These are phyloP conservation scores for Venturia effusa DNA, from an alignment of 2,329 filamentous ascomycete genomes.

Conservation along the genomic window DNA sequence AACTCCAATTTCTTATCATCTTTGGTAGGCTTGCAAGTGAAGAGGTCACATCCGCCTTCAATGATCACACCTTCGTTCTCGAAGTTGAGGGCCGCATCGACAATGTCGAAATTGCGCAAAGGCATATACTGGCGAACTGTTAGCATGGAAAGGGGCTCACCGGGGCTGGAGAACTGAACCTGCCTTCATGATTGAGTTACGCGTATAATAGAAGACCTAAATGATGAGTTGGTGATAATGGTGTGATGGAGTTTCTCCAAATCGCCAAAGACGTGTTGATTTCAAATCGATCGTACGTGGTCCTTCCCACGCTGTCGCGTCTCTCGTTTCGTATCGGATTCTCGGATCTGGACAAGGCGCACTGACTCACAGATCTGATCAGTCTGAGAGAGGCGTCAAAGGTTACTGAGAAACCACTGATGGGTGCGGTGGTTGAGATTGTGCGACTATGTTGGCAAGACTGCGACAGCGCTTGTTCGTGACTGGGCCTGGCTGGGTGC, in stretches of 20 bases:
- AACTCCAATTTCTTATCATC: constrained; percentile 96
- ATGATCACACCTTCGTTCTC: constrained; percentile 88
- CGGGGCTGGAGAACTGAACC: constrained; percentile 11
- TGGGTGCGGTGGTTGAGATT: constrained; percentile 1
- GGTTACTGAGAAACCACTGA: constrained; percentile 16
- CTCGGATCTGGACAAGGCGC: constrained; percentile 10
- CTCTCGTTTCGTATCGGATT: background rate
- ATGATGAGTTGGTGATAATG: background rate
- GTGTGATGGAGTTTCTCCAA: background rate
- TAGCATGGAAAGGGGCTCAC: background rate
- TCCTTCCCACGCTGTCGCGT: background rate
- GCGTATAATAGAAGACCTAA: background rate
- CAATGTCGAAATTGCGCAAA: constrained; percentile 79
- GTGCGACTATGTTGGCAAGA: background rate
- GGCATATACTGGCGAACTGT: constrained; percentile 63
- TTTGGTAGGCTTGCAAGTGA: constrained; percentile 92
- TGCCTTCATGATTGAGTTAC: constrained; percentile 27
- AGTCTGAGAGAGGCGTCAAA: constrained; percentile 15
- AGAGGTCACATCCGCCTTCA: constrained; percentile 87
- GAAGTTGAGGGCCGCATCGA: constrained; percentile 90
- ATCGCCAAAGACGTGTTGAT: background rate
- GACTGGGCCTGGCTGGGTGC: constrained; percentile 31
- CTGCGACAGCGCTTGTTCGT: background rate
- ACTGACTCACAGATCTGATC: background rate
- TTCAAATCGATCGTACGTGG: background rate